Percentiles rank a stretch among this genome's conserved stretches.
phyloP scores from a whole-genome alignment of 2,329 filamentous ascomycete genomes.

The Alternaria metachromatica region DNA sequence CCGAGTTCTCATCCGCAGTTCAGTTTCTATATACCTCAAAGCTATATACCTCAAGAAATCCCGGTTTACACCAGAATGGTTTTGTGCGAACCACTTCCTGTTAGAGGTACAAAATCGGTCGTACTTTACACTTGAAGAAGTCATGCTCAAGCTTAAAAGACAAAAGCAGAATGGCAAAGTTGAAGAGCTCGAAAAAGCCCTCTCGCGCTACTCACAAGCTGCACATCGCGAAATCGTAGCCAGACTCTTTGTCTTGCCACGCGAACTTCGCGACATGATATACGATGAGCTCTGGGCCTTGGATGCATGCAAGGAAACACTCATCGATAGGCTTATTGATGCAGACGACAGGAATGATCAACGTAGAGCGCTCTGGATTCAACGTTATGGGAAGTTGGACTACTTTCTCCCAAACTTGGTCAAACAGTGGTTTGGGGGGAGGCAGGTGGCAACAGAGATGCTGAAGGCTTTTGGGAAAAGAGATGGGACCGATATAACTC shows the following conservation, averaged over 20 bases:
- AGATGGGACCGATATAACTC: neutral
- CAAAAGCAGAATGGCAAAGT: neutral
- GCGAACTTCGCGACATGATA: neutral
- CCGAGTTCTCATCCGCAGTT: neutral
- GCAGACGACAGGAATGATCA: neutral
- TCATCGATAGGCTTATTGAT: neutral
- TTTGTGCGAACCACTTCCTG: neutral
- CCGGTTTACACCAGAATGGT: neutral
- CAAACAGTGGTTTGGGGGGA: neutral
- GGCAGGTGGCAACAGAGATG: neutral
- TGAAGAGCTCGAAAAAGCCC: neutral
- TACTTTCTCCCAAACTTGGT: neutral
- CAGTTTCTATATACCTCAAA: neutral
- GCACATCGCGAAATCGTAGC: neutral
- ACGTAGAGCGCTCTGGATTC: neutral
- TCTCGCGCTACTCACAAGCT: neutral
- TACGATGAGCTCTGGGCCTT: neutral
- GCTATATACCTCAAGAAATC: too few species aligned
- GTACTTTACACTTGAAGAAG: neutral
- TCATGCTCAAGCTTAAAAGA: neutral
- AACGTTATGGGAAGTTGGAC: neutral
- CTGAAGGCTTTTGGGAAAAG: neutral
- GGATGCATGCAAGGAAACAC: neutral
- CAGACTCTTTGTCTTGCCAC: neutral
- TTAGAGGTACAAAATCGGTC: neutral